A percentile compares a stretch with the other conserved stretches of the same genome.
phyloP scores from a whole-genome alignment of 306 rosid species.

The Herpetospermum pedunculosum region DNA sequence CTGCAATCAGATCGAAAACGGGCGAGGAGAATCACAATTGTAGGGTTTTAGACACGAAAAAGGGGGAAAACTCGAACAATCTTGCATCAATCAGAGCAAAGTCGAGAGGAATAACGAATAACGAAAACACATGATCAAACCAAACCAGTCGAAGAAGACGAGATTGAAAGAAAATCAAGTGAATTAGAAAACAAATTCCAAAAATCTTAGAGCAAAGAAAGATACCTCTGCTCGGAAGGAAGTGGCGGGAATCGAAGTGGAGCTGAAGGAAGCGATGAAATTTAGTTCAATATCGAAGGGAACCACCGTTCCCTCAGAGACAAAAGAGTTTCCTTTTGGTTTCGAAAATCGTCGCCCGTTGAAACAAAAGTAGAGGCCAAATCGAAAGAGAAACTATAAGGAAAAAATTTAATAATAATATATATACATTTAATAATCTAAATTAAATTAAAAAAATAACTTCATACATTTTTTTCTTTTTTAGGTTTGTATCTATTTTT shows the following conservation, averaged over 20 bases:
- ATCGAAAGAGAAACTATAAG: not conserved
- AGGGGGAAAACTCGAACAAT: not conserved
- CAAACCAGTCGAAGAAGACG: no score
- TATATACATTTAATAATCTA: no score
- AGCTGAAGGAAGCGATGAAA: constrained; percentile 43
- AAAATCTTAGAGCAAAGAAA: constrained; percentile 11
- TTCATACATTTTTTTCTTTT: no score
- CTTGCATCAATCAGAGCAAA: not conserved
- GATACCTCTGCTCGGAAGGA: constrained; percentile 46
- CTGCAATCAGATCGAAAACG: constrained; percentile 40
- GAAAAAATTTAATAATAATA: not conserved
- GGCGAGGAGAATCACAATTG: constrained; percentile 10
- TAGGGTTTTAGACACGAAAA: constrained; percentile 9
- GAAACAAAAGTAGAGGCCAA: constrained; percentile 43
- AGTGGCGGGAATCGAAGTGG: constrained; percentile 70
- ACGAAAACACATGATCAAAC: constrained; percentile 1
- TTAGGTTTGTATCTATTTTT: no score
- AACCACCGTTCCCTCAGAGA: constrained; percentile 18
- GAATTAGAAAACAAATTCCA: constrained; percentile 11
- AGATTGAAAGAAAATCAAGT: constrained; percentile 9
- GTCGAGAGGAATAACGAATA: not conserved
- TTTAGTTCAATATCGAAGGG: constrained; percentile 17
- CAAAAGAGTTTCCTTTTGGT: constrained; percentile 25
- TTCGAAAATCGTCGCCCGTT: constrained; percentile 99
- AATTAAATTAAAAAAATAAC: no score